Conservation (phyloP, 108 stramenopile genomes). For the Pseudonitzschia pungens region DNA sequence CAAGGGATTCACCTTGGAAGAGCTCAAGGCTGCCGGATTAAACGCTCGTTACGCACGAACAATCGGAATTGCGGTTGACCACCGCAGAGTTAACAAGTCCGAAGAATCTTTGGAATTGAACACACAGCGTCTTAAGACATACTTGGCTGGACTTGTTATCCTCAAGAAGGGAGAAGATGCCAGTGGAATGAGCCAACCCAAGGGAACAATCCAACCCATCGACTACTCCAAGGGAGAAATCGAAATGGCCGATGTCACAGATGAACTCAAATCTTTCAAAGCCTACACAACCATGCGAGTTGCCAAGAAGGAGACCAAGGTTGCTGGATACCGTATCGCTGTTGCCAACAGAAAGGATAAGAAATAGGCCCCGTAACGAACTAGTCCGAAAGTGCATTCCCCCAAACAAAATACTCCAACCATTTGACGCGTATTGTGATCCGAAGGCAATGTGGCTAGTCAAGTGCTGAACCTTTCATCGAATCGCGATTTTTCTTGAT, state of each 20-base stretch:
- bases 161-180: constrained; percentile 87
- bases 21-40: constrained; percentile 95
- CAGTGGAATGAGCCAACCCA: constrained; percentile 50
- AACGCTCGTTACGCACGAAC: constrained; percentile 84
- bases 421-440: too few relatives aligned
- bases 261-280: constrained; percentile 76
- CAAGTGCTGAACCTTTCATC: too few relatives aligned
- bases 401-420: background rate
- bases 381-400: background rate
- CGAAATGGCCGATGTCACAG: constrained; percentile 79
- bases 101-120: constrained; percentile 84
- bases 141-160: constrained; percentile 93
- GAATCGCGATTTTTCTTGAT: too few relatives aligned
- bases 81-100: constrained; percentile 89
- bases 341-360: constrained; percentile 83
- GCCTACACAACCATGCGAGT: constrained; percentile 83
- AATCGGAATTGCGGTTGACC: constrained; percentile 96
- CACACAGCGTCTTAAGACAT: constrained; percentile 94
- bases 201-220: constrained; percentile 82
- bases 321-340: constrained; percentile 72
- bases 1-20: constrained; percentile 94
- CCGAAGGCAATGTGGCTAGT: too few relatives aligned
- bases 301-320: constrained; percentile 79
- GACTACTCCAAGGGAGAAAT: constrained; percentile 53
- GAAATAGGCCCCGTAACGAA: constrained; percentile 46